These are phyloP conservation scores for Russula virescens DNA, from an alignment of 768 basidiomycete genomes.

Conservation along the genomic window DNA sequence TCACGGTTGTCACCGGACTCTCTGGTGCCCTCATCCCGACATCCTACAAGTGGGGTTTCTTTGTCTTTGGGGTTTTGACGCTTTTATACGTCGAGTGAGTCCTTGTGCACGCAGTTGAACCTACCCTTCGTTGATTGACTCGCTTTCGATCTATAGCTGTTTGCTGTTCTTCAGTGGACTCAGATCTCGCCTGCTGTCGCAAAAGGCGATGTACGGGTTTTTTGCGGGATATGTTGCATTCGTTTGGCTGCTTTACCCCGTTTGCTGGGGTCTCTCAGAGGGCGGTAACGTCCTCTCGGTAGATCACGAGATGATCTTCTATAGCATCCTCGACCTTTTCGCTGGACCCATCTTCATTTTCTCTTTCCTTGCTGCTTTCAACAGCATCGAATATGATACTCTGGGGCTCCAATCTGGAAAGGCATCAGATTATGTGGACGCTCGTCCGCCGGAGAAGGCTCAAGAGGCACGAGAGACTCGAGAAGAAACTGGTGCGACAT, in stretches of 20 bases:
- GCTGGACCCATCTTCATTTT: conserved; percentile 38
- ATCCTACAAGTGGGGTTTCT: conserved; percentile 52
- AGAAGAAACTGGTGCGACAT: too few relatives aligned
- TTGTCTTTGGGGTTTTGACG: conserved; percentile 40
- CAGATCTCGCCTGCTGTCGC: not conserved
- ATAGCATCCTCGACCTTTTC: conserved; percentile 44
- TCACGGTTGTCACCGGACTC: conserved; percentile 42
- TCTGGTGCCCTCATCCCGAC: conserved; percentile 47
- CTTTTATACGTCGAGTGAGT: conserved; percentile 47
- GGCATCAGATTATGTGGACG: conserved; percentile 10
- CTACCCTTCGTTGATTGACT: conserved; percentile 9
- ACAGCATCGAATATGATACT: conserved; percentile 29
- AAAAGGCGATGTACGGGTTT: not conserved
- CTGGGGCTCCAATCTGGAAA: conserved; percentile 31
- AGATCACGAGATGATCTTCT: conserved; percentile 50
- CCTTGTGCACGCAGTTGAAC: not conserved
- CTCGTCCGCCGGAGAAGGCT: not conserved
- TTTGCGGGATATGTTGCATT: conserved; percentile 32
- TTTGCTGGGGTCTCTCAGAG: conserved; percentile 53
- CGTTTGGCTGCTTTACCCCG: conserved; percentile 51
- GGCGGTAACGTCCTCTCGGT: conserved; percentile 47
- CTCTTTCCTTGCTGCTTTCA: conserved; percentile 25
- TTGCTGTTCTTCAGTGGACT: not conserved
- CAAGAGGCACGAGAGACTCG: not conserved
- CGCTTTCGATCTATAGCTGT: not conserved